phyloP scores from a whole-genome alignment of 371 early-diverging fungal genomes.

The Blakeslea trispora region DNA sequence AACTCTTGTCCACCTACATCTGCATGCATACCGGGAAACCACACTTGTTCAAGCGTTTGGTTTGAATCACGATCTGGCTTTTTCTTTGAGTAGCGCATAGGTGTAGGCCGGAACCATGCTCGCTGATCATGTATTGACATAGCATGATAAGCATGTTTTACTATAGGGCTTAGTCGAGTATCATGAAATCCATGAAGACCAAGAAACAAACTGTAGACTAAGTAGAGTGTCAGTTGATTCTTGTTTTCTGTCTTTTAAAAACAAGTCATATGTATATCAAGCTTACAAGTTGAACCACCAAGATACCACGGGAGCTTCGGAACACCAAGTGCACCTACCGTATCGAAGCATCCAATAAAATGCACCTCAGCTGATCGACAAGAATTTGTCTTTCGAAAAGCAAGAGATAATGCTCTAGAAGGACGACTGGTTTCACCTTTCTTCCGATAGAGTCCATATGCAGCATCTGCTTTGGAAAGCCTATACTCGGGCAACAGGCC shows the following conservation, averaged over 20 bases:
- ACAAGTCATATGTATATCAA: not conserved
- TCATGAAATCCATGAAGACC: slow-evolving; percentile 38
- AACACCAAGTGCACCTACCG: slow-evolving; percentile 41
- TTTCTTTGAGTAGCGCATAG: slow-evolving; percentile 28
- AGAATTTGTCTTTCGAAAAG: slow-evolving; percentile 24
- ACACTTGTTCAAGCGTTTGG: slow-evolving; percentile 35
- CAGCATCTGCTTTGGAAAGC: slow-evolving; percentile 15
- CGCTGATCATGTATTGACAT: slow-evolving; percentile 46
- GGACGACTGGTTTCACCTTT: slow-evolving; percentile 13
- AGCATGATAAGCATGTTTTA: slow-evolving; percentile 40
- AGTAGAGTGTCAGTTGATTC: not conserved
- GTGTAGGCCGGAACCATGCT: slow-evolving; percentile 37
- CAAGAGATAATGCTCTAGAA: slow-evolving; percentile 1
- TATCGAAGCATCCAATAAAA: slow-evolving; percentile 46
- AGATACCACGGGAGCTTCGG: slow-evolving; percentile 43
- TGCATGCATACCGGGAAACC: slow-evolving; percentile 46
- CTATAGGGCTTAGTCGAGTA: slow-evolving; percentile 29
- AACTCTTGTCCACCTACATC: slow-evolving; percentile 34
- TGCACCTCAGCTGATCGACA: slow-evolving; percentile 31
- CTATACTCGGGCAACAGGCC: slow-evolving; percentile 30
- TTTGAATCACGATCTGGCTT: slow-evolving; percentile 2
- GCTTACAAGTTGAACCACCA: slow-evolving; percentile 39
- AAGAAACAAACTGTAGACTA: slow-evolving; percentile 35
- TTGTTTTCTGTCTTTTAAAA: not conserved
- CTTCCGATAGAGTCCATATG: slow-evolving; percentile 32